Evolutionary conservation across 202 grass and related monocot species (phyloP), one percentile per base, ranked within the genome.

Genomic region (Hordeum pubiflorum): DNA sequence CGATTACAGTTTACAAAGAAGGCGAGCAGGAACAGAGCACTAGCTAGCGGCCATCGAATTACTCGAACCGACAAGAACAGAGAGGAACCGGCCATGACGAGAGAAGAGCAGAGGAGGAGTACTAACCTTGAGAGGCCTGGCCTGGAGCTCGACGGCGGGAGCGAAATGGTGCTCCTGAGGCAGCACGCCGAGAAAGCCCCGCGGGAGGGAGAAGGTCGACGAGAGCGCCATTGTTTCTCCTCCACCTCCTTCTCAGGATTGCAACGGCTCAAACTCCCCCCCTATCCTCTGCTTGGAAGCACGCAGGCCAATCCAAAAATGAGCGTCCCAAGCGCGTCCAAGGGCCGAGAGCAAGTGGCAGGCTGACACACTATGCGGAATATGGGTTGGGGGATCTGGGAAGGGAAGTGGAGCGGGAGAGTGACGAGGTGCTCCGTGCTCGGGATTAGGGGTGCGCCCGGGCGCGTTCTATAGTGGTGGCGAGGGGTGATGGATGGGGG

Each of bases 171-270:
- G 64, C 58, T 91, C 91, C 82, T 88, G 85, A 15, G 82, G 80
- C 10, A 58, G 36, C 43, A 78, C 77, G 40, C 79, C 72, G 46
- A 88, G 67, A 9, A 89, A 86, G 18, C 89, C 84, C 20, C 76
- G 58, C 3, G 86, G 44, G 31, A 86, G 54, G 38, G 89, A 89
- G 78, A 93, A 88, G 21, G 88, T 78, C 69, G 46, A 32, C 44
- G 76, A 76, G 48, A 91, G 82, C 55, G 93, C 91, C 94, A 97
- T 97, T 86, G 63, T 32, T 54, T 11, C 73, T 85, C 24, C 58
- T 58, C 11, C 69, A 56, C 22, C 77, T 44, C 60, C 70, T 39
- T 12, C 7, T 90, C 65, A 58, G 58, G 62, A 48, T 0, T n/a
- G 21, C 65, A 65, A 22, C 74, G 76, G 18, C 69, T 78, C 21